Base-by-base conservation (phyloP, 768 basidiomycete species). In the Mycena rebaudengoi region DNA sequence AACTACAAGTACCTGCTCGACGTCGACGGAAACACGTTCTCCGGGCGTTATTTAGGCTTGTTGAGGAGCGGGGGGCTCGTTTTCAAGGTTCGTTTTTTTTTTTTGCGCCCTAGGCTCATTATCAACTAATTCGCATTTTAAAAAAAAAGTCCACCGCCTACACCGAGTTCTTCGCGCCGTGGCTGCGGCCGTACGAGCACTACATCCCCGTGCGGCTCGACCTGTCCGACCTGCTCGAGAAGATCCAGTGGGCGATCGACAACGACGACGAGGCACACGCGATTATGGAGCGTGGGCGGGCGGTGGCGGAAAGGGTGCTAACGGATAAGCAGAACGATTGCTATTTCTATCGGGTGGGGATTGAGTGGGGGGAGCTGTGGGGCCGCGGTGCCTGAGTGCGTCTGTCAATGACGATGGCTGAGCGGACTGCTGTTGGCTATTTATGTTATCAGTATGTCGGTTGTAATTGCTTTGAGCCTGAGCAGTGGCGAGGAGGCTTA, bases 11-110 rank as follows among this genome's bases (percentile, higher is more conserved):
- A 55, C 39, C 33, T 55, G 18, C 25, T 40, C 16, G 53, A 55
- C 32, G 30, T 55, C 14, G 52, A 54, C 52, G 52, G 52, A 25
- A 54, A 54, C 33, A 54, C 52, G 7, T 54, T 54, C 52, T 54
- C 37, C 33, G n/a, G n/a, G n/a, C n/a, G n/a, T n/a, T n/a, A n/a
- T n/a, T n/a, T n/a, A n/a, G n/a, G n/a, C n/a, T n/a, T 54, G 10
- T 33, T 54, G n/a, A 11, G 25, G 35, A 41, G 33, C 16, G 52
- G 52, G 8, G 8, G 33, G 30, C 37, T 54, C 20, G 52, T 54
- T 14, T 54, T 54, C 52, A 54, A 54, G 52, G 52, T 54, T 11
- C 29, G 23, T 20, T 39, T 13, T 25, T 16, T 30, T 18, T 30
- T 16, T 18, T 30, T 16, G 29, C 12, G 7, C 8, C 11, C 43